Conservation (phyloP, 1,284 basidiomycete genomes). For the Pterulicium gracile region DNA sequence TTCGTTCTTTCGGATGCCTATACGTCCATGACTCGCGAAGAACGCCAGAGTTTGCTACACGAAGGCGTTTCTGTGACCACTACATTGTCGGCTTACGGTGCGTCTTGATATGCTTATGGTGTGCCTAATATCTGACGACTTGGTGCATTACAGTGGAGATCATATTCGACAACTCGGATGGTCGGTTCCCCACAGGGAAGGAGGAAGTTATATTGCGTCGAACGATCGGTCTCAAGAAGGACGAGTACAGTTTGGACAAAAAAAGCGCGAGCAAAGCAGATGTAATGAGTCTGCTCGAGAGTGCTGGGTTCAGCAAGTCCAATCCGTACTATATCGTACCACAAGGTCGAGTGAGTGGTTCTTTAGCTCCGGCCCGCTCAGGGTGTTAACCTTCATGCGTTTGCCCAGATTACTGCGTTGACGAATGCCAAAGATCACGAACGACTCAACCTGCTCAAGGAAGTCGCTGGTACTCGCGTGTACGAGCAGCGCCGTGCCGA, state of each 20-base stretch:
- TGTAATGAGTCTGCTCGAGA: slow-evolving; percentile 92
- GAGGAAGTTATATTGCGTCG: slow-evolving; percentile 80
- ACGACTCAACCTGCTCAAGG: slow-evolving; percentile 87
- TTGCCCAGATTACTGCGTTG: slow-evolving; percentile 71
- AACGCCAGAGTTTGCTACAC: slow-evolving; percentile 85
- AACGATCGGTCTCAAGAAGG: slow-evolving; percentile 97
- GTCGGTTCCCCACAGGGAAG: slow-evolving; percentile 83
- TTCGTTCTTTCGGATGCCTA: slow-evolving; percentile 98
- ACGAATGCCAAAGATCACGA: slow-evolving; percentile 98
- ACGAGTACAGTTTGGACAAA: slow-evolving; percentile 95
- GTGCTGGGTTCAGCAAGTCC: slow-evolving; percentile 92
- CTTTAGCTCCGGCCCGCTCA: not conserved
- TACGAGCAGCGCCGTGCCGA: slow-evolving; percentile 93
- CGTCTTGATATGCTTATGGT: slow-evolving; percentile 15
- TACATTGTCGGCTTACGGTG: slow-evolving; percentile 89
- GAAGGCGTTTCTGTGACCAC: slow-evolving; percentile 86
- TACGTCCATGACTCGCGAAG: slow-evolving; percentile 89
- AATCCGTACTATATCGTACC: slow-evolving; percentile 99
- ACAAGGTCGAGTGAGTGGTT: slow-evolving; percentile 77
- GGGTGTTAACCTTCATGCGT: not conserved
- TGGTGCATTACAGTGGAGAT: slow-evolving; percentile 59
- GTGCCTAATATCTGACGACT: not conserved
- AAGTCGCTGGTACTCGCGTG: slow-evolving; percentile 97
- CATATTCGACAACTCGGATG: slow-evolving; percentile 83
- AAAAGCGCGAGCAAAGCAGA: slow-evolving; percentile 95